Percentiles rank a stretch among this genome's conserved stretches.
phyloP scores from a whole-genome alignment of 1,284 basidiomycete genomes.

The Earliella scabrosa region DNA sequence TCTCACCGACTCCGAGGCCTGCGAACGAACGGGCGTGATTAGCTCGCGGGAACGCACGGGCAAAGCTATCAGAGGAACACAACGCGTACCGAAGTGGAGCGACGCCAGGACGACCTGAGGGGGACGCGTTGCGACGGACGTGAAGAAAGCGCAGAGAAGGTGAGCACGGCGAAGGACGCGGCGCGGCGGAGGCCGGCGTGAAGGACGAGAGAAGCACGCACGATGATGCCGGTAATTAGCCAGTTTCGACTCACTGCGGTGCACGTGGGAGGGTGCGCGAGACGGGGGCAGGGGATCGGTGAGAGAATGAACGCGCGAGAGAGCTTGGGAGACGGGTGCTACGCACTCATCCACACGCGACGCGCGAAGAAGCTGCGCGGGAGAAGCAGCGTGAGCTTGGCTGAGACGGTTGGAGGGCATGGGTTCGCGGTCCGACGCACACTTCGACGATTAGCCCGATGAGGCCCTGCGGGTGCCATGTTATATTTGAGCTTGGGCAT shows the following conservation, averaged over 20 bases:
- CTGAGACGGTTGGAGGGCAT: no score
- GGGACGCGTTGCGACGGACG: background rate
- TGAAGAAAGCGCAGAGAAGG: background rate
- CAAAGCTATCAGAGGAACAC: background rate
- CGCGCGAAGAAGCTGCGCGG: constrained; percentile 35
- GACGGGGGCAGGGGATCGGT: background rate
- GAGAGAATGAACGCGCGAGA: constrained; percentile 3
- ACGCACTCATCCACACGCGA: constrained; percentile 32
- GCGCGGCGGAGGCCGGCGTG: background rate
- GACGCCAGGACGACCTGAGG: constrained; percentile 27
- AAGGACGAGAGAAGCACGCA: constrained; percentile 11
- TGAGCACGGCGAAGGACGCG: background rate
- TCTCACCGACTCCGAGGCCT: constrained; percentile 28
- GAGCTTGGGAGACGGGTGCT: background rate
- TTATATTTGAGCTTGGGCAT: no score
- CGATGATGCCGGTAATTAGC: constrained; percentile 33
- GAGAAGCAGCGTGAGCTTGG: background rate
- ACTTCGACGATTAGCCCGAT: constrained; percentile 35
- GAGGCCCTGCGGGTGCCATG: constrained; percentile 22
- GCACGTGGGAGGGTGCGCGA: no score
- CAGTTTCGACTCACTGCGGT: constrained; percentile 31
- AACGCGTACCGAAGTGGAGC: constrained; percentile 26
- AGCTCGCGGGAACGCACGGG: no score
- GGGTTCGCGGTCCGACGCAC: no score
- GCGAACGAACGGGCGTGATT: background rate